Evolutionary conservation across 2,329 filamentous ascomycete genomes (phyloP).

Genomic region (Fusarium odoratissimum): DNA sequence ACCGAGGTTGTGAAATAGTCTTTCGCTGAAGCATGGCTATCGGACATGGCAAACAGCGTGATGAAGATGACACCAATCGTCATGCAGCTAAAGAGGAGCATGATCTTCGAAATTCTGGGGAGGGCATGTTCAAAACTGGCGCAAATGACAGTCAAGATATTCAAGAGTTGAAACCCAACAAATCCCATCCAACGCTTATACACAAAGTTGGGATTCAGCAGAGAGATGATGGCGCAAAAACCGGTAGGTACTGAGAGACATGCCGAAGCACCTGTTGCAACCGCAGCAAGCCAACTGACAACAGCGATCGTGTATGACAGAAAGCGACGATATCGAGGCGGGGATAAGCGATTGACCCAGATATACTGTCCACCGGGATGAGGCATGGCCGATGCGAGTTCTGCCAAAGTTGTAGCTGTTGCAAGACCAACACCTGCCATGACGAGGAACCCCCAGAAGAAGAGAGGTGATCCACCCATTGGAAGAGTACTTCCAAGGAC

Average conservation of each 20-base stretch:
- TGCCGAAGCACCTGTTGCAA: background rate
- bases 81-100: background rate
- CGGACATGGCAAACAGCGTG: background rate
- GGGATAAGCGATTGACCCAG: background rate
- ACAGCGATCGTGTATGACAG: background rate
- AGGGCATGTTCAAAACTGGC: slow-evolving; percentile 3
- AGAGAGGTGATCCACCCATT: slow-evolving; percentile 7
- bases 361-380: slow-evolving; percentile 8
- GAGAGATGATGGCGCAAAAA: background rate
- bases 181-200: slow-evolving; percentile 11
- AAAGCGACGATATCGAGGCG: background rate
- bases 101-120: background rate
- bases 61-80: slow-evolving; percentile 2
- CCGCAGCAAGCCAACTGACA: background rate
- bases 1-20: slow-evolving; percentile 1
- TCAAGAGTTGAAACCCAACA: slow-evolving; percentile 4
- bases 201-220: background rate
- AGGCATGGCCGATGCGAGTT: slow-evolving; percentile 1
- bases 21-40: background rate
- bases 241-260: background rate
- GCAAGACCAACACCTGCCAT: background rate
- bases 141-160: background rate
- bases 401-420: background rate
- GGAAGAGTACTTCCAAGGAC: slow-evolving; percentile 9
- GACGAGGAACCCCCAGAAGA: slow-evolving; percentile 6